Evolutionary conservation across 1,139 yeast species (phyloP).

Genomic region (Candida mesenterica): DNA sequence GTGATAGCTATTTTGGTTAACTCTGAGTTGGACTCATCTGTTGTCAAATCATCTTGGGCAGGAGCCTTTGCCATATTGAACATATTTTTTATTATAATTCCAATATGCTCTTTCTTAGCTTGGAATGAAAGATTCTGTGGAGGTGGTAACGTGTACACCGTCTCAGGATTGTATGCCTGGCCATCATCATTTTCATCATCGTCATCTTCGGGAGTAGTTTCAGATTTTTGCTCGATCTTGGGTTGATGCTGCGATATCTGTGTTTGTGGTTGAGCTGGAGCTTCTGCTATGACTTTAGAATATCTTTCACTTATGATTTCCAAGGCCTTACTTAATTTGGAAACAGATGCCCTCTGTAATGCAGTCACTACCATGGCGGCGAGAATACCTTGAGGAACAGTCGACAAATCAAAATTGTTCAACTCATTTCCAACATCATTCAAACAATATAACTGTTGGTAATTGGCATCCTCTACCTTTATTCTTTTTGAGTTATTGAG

Average conservation of each 20-base stretch:
- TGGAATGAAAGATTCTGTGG: conserved; percentile 49
- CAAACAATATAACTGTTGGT: conserved; percentile 53
- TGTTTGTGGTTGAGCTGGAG: conserved; percentile 3
- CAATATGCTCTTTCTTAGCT: conserved; percentile 54
- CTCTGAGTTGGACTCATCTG: conserved; percentile 26
- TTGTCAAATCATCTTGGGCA: conserved; percentile 17
- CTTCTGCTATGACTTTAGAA: conserved; percentile 21
- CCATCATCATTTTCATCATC: conserved; percentile 40
- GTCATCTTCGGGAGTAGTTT: conserved; percentile 18
- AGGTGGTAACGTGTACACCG: conserved; percentile 56
- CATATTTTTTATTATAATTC: conserved; percentile 53
- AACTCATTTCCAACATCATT: conserved; percentile 61
- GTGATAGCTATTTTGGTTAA: conserved; percentile 55
- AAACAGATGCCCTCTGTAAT: conserved; percentile 51
- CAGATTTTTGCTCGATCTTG: conserved; percentile 3
- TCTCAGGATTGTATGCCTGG: conserved; percentile 37
- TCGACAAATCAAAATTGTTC: conserved; percentile 65
- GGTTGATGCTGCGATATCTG: conserved; percentile 5
- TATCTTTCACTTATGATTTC: conserved; percentile 67
- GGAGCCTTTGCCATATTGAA: conserved; percentile 40
- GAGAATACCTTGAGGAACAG: conserved; percentile 63
- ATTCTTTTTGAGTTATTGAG: conserved; percentile 27
- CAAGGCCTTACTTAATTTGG: conserved; percentile 62
- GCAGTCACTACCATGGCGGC: conserved; percentile 66
- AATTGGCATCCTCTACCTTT: conserved; percentile 26